phyloP scores from a whole-genome alignment of 139 green algal genomes.

The Penium margaritaceum region DNA sequence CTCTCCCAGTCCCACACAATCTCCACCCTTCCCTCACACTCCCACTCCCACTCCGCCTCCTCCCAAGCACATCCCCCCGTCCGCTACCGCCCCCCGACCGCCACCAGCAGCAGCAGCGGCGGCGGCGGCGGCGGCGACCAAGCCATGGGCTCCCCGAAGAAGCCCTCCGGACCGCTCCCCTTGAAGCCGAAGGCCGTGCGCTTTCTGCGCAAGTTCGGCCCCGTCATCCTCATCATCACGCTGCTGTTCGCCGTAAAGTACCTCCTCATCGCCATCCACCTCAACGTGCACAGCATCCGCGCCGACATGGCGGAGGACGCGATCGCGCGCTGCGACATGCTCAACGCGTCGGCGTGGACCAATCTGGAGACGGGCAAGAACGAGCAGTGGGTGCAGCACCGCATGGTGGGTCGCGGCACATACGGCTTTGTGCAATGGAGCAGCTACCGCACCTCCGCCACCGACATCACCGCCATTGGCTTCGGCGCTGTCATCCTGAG shows the following conservation, averaged over 20 bases:
- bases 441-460: neutral
- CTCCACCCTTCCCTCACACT: too few species aligned
- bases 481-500: constrained; percentile 1
- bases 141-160: too few species aligned
- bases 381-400: constrained; percentile 14
- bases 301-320: neutral
- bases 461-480: neutral
- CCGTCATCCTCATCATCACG: constrained; percentile 7
- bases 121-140: too few species aligned
- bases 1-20: too few species aligned
- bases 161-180: too few species aligned
- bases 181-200: too few species aligned
- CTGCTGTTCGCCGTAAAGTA: constrained; percentile 17
- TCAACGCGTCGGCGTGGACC: neutral
- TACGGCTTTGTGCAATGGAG: constrained; percentile 13
- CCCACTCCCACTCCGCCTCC: too few species aligned
- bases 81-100: too few species aligned
- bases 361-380: neutral
- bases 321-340: neutral
- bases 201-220: constrained; percentile 8
- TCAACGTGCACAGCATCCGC: constrained; percentile 5
- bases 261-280: constrained; percentile 8
- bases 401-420: constrained; percentile 8
- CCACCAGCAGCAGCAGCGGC: too few species aligned
- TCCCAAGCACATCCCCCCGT: too few species aligned